Evolutionary conservation across 768 basidiomycete genomes (phyloP), one percentile per base, ranked within the genome.

Genomic region (Russula brevipes): DNA sequence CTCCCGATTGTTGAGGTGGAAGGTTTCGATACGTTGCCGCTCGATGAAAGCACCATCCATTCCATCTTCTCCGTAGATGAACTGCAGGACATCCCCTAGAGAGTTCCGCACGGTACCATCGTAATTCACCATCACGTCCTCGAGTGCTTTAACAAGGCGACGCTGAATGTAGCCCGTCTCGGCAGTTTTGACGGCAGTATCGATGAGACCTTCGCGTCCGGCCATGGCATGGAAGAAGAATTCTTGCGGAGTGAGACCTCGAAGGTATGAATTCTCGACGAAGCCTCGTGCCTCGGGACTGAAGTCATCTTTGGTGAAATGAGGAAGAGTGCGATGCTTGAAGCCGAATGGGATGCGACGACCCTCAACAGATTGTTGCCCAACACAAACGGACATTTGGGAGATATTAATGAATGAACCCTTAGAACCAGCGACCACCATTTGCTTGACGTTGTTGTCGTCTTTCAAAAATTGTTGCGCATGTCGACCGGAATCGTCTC

Each of bases 141-240:
- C 97, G 69, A 98, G 77, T 0, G 97, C 97, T 76, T 99, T 99
- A 70, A 99, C 97, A 66, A 99, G 80, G 63, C 96, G 91, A 70
- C 96, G 91, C 74, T 99, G 97, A 70, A 98, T 99, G 73, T 98
- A 98, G 68, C 97, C 97, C 0, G 97, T 98, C 77, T 99, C 97
- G 51, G 97, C 97, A 4, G 97, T 99, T 80, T 99, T 99, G 74
- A 99, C 95, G 45, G 97, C 97, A 4, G 97, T 98, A 81, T 99
- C 97, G 70, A 98, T 98, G 57, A 99, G 77, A 80, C 97, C 97
- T 76, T 98, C 97, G 69, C 97, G 91, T 76, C 97, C 96, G 70
- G 96, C 96, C 96, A 98, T 98, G 60, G 97, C 97, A 75, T 99
- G 97, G 86, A 99, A 98, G 82, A 98, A 98, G 81, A 93, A 99